Evolutionary conservation across 306 rosid genomes (phyloP).

Genomic region (Betula pendula): DNA sequence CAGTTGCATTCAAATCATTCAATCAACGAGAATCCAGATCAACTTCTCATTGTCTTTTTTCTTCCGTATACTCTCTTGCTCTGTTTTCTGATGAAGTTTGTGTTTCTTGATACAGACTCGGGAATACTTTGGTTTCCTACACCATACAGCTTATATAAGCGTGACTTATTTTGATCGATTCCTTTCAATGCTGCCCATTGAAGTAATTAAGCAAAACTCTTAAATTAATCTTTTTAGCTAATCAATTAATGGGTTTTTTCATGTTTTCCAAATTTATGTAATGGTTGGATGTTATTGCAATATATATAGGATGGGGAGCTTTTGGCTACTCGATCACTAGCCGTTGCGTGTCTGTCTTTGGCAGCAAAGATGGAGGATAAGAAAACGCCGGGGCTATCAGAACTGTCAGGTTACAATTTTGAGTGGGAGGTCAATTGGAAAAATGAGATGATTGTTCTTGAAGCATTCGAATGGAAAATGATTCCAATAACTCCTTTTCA

Average conservation of each 20-base stretch:
- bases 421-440: conserved; percentile 44
- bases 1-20: no score
- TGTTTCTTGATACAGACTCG: conserved; percentile 54
- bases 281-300: conserved; percentile 3
- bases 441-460: conserved; percentile 68
- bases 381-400: conserved; percentile 47
- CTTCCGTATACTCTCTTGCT: no score
- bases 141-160: conserved; percentile 65
- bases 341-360: conserved; percentile 71
- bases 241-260: conserved; percentile 3
- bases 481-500: conserved; percentile 75
- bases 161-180: conserved; percentile 74
- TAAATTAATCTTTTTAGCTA: neutral
- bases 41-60: no score
- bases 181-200: conserved; percentile 59
- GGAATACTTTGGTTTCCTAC: conserved; percentile 53
- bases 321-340: conserved; percentile 68
- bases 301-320: conserved; percentile 56
- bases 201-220: conserved; percentile 53
- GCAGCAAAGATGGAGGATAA: conserved; percentile 94
- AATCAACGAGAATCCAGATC: no score
- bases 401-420: conserved; percentile 32
- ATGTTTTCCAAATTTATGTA: neutral
- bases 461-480: conserved; percentile 80
- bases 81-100: no score